Conservation (phyloP, 495 filamentous ascomycete genomes). For the Penicillium nucicola region DNA sequence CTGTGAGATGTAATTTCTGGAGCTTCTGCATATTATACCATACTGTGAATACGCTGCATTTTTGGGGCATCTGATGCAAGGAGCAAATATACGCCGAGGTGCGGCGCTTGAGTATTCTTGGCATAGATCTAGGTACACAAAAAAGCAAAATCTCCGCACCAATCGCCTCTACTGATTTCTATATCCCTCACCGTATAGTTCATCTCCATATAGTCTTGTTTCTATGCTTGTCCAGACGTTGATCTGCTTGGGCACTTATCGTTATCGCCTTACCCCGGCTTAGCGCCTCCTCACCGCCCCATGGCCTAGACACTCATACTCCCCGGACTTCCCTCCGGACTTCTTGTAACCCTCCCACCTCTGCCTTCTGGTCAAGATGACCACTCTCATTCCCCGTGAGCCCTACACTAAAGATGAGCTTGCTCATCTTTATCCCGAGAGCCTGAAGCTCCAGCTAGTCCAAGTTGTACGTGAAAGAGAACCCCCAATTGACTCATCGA, state of each 20-base stretch:
- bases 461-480: constrained; percentile 61
- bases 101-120: no score
- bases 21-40: constrained; percentile 6
- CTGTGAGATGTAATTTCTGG: constrained; percentile 9
- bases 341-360: background rate
- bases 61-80: no score
- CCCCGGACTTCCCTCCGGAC: constrained; percentile 1
- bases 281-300: constrained; percentile 14
- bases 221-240: no score
- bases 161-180: no score
- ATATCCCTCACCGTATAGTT: no score
- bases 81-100: no score
- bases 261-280: no score
- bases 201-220: no score
- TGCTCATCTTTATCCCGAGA: constrained; percentile 70
- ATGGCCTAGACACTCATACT: constrained; percentile 2
- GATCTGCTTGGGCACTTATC: no score
- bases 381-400: constrained; percentile 66
- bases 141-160: no score
- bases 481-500: background rate
- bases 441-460: constrained; percentile 79
- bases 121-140: no score
- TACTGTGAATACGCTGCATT: constrained; percentile 1
- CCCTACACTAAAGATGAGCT: constrained; percentile 85
- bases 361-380: constrained; percentile 52